Evolutionary conservation across 768 basidiomycete genomes (phyloP), one percentile per base, ranked within the genome.

Genomic region (Naganishia kalamii): DNA sequence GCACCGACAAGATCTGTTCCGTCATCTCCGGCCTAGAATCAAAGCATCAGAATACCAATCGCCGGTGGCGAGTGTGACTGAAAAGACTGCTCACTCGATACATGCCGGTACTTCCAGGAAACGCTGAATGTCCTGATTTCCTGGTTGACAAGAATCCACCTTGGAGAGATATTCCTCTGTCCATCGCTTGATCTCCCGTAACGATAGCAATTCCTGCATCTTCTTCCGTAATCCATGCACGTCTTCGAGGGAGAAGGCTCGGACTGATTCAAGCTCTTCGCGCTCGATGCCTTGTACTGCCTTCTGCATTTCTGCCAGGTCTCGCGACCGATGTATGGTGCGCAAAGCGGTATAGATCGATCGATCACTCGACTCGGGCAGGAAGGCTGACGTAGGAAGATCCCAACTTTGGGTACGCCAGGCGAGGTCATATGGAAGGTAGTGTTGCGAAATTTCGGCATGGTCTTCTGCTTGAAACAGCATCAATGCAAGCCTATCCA

Each of bases 321-420:
- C 85, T 43, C 89, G 83, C 72, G 90, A 90, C 4, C 89, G 84
- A 69, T 93, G 85, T n/a, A 91, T 79, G 0, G 90, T 86, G 44
- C 88, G 85, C 35, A 99, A 81, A 3, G 89, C 86, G 33, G 83
- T 81, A 76, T 94, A 99, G 4, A 97, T 79, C 1, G 86, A 79
- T 15, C 83, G 81, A 25, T 84, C 85, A 10, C 85, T 76, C 80
- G 80, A 25, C 79, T 78, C 60, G 37, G 27, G 23, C 12, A 81
- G 77, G 1, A 78, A 77, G 11, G 78, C 68, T 0, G 81, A 80
- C 52, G 88, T 84, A 0, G 93, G 93, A 27, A 99, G 80, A 77
- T 98, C 93, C 96, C 96, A 99, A 1, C 86, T 87, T 67, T 88
- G 90, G 0, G 92, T 94, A 49, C 93, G 83, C 96, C 96, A 98